A percentile compares a stretch with the other conserved stretches of the same genome.
Evolutionary conservation across 2,329 filamentous ascomycete species (phyloP).

Genomic region (Aspergillus floridensis): DNA sequence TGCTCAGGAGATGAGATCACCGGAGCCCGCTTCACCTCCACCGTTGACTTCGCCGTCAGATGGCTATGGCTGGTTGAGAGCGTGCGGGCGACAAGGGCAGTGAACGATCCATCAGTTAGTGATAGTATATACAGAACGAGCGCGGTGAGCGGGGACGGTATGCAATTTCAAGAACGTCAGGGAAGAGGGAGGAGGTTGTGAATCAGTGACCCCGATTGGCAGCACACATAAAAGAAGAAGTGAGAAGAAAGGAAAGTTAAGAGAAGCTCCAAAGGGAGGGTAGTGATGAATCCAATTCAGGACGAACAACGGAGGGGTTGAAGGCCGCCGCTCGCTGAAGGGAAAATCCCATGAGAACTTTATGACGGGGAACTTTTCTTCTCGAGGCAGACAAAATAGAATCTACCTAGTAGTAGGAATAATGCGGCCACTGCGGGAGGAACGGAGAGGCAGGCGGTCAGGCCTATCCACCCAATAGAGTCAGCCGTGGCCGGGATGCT

Average conservation of each 20-base stretch:
- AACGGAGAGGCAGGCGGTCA: neutral
- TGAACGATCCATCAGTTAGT: conserved; percentile 54
- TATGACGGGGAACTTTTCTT: conserved; percentile 14
- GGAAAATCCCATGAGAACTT: conserved; percentile 23
- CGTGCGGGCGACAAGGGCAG: conserved; percentile 47
- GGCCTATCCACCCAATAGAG: neutral
- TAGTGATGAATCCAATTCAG: conserved; percentile 1
- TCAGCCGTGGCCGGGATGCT: neutral
- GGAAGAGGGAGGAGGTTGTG: neutral
- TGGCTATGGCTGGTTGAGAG: conserved; percentile 54
- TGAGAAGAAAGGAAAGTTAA: neutral
- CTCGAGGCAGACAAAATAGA: neutral
- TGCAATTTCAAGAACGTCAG: neutral
- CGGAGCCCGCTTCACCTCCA: conserved; percentile 42
- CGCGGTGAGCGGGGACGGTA: conserved; percentile 6
- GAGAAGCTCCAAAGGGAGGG: neutral
- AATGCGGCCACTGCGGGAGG: neutral
- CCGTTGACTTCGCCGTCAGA: conserved; percentile 58
- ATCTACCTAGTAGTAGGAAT: neutral
- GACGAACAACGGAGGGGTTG: conserved; percentile 18
- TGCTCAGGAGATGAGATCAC: conserved; percentile 26
- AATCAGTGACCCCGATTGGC: neutral
- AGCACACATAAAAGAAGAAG: neutral
- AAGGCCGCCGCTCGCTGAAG: conserved; percentile 20
- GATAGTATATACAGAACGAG: conserved; percentile 20